Base-by-base conservation (phyloP, 2,329 filamentous ascomycete genomes). In the Hortaea werneckii region DNA sequence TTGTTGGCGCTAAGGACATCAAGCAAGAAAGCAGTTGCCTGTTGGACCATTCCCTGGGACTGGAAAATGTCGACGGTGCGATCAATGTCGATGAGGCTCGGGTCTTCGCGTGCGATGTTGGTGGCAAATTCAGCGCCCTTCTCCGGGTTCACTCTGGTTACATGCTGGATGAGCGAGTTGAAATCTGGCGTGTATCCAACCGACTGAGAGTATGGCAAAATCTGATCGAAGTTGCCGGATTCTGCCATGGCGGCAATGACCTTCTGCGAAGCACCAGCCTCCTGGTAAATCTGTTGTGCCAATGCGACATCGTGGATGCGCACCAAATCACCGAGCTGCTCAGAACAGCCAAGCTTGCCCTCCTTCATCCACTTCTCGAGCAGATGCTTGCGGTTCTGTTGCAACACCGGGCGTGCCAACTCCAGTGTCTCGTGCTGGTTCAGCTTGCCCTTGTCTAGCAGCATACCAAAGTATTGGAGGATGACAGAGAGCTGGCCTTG, bases 331-430 rank as follows among this genome's bases (percentile, higher is more conserved):
- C 92, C 92, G 42, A 98, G 79, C 67, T 95, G 87, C 71, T 98
- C 92, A 0, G 92, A 96, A 69, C 85, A 89, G 65, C 94, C 87
- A 38, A 98, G 77, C 74, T 98, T 98, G 68, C 87, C 85, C 70
- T 96, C 92, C 62, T 84, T 84, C 66, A 96, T 78, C 94, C 94
- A 98, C 70, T 98, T 98, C 70, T 96, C 92, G 28, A 98, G 78
- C 27, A 98, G 73, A 62, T 96, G 87, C 71, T 95, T 96, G 54
- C 92, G 82, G 66, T 89, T 92, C 68, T 98, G 92, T 46, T 85
- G 81, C 47, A 98, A 77, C 13, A 98, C 92, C 13, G 92, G 92
- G 55, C 88, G 82, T 7, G 92, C 89, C 50, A 98, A 76, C 71
- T 98, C 92, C 35, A 98, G 73, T 40, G 89, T 95, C 69, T 98